These are phyloP conservation scores for Omphalotus guepiniiformis DNA, from an alignment of 768 basidiomycete genomes.

Conservation along the genomic window DNA sequence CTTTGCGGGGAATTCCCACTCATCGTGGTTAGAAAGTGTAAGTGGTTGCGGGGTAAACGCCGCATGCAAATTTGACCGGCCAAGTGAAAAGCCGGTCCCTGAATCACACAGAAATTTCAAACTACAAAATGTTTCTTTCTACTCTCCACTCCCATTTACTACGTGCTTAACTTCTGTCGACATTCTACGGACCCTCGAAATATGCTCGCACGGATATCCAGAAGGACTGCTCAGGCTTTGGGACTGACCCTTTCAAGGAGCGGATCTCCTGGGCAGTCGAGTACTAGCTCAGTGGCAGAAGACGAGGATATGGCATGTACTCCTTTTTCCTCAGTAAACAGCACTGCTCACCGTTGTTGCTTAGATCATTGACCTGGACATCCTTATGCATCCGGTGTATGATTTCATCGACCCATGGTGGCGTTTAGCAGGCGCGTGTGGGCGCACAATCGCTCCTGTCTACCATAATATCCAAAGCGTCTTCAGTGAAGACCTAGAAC, in stretches of 20 bases:
- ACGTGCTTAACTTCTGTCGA: too few species aligned
- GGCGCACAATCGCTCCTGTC: slow-evolving; percentile 2
- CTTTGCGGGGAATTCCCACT: too few species aligned
- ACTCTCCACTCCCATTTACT: too few species aligned
- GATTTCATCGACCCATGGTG: slow-evolving; percentile 6
- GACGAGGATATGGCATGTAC: slow-evolving; percentile 4
- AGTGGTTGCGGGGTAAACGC: too few species aligned
- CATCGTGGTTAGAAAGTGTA: too few species aligned
- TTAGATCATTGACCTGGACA: slow-evolving; percentile 5
- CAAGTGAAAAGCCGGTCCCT: too few species aligned
- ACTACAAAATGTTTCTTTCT: too few species aligned
- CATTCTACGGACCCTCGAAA: too few species aligned
- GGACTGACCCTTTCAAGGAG: slow-evolving; percentile 2
- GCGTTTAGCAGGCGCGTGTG: not conserved
- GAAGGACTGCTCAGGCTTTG: slow-evolving; percentile 4
- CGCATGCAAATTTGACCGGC: too few species aligned
- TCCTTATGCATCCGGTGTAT: slow-evolving; percentile 5
- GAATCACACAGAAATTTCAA: too few species aligned
- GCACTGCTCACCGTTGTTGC: not conserved
- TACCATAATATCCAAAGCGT: slow-evolving; percentile 2
- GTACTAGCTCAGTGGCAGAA: not conserved
- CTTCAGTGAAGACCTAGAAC: slow-evolving; percentile 2
- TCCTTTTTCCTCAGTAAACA: not conserved
- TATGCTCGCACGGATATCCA: slow-evolving; percentile 6
- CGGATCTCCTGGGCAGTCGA: not conserved